Evolutionary conservation across 805 yeast genomes (phyloP), one percentile per base, ranked within the genome.

Genomic region (Myxozyma melibiosi): DNA sequence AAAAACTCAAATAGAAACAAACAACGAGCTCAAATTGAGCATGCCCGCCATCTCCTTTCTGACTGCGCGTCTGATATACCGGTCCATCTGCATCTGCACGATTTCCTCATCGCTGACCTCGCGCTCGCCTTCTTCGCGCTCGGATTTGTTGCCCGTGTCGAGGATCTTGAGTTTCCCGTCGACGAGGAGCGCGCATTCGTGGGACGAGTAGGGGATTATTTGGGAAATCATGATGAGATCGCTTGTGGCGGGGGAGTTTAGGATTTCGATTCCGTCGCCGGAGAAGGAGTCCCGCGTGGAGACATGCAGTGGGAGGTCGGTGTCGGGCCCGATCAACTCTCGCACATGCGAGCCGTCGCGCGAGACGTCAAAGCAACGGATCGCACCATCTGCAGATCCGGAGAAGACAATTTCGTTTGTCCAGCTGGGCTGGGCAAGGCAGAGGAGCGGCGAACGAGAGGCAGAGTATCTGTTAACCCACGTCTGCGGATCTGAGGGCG

Each of bases 381-480:
- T 49, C 16, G 62, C 53, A 8, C 65, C 65, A 42, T 61, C 65
- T 3, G 65, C 65, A 4, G 65, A 43, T 14, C 65, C 65, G 13
- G 62, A 62, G 28, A 52, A 42, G 13, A 61, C 34, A 20, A 61
- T 35, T 16, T 59, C 58, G 18, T 34, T 34, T 3, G 61, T 42
- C 64, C 64, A 61, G 11, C 39, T 9, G 5, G 65, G 62, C 20
- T 38, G 52, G n/a, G 53, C 47, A 8, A 61, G 50, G 1, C 51
- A 58, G 4, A 60, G 41, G 9, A 61, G 33, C 18, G 53, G n/a
- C 8, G 65, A 47, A n/a, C 64, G 31, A 1, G 65, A 39, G 8
- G 65, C 65, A 13, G 64, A 45, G 31, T 55, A 61, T 34, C 65
- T 34, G 33, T 61, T 61, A 24, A 60, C 50, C 65, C 65, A 61